These are phyloP conservation scores for Panaeolus cyanescens DNA, from an alignment of 768 basidiomycete genomes.

Conservation along the genomic window DNA sequence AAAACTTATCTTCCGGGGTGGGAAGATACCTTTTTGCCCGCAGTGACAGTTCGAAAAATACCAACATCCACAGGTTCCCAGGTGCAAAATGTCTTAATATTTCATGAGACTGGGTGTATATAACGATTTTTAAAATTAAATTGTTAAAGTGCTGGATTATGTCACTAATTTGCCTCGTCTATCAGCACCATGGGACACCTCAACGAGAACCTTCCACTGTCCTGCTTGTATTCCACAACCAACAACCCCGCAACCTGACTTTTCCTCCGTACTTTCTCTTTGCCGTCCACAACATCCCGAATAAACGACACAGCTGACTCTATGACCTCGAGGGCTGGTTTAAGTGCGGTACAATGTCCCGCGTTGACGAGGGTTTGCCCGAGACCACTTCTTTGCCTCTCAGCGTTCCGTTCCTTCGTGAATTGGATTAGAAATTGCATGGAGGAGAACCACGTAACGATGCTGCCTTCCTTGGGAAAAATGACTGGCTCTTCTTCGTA, in stretches of 20 bases:
- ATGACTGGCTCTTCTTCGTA: conserved; percentile 59
- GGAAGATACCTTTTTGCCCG: too few relatives aligned
- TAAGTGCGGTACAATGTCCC: conserved; percentile 48
- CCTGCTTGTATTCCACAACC: conserved; percentile 47
- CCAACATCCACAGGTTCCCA: too few relatives aligned
- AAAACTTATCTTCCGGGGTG: too few relatives aligned
- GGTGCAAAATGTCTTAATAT: too few relatives aligned
- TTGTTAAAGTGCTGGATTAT: not conserved
- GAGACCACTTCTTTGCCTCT: not conserved
- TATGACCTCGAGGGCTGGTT: conserved; percentile 49
- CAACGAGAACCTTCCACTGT: conserved; percentile 42
- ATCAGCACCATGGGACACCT: conserved; percentile 52
- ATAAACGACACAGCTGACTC: conserved; percentile 43
- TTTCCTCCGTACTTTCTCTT: conserved; percentile 32
- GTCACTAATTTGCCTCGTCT: conserved; percentile 32
- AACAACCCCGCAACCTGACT: conserved; percentile 30
- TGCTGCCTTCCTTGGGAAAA: conserved; percentile 56
- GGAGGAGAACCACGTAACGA: conserved; percentile 47
- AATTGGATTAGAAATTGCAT: conserved; percentile 45
- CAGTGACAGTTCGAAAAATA: too few relatives aligned
- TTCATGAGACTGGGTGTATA: too few relatives aligned
- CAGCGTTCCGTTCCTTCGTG: conserved; percentile 29
- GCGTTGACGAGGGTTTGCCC: conserved; percentile 44
- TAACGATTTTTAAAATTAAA: too few relatives aligned
- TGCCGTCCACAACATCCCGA: conserved; percentile 44